Base-by-base conservation (phyloP, 306 rosid genomes). In the Fagus sylvatica region DNA sequence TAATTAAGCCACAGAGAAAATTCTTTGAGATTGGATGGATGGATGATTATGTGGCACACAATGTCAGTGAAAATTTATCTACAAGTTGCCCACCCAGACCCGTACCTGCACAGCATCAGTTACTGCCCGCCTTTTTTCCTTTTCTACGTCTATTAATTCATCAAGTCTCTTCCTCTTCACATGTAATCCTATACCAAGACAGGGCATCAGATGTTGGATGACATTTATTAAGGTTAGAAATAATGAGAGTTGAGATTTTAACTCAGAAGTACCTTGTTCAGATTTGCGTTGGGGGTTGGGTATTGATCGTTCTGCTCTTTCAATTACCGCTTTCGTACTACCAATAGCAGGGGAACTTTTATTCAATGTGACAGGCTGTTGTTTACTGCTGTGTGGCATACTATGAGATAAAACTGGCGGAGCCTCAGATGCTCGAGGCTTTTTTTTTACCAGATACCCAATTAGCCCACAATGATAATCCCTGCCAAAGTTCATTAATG, bases 391-490 rank as follows among this genome's bases (percentile, higher is more conserved):
- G 33, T 42, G 78, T 53, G 89, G 74, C 5, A 39, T 69, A 10
- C 13, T 3, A 56, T 37, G 65, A 62, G 85, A 62, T 75, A 76
- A 55, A 55, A 73, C 69, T n/a, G 16, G 60, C 10, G 75, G 67
- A 53, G 70, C 3, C 51, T 66, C 30, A 75, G 76, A 60, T 41
- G 55, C 42, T 48, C 42, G 83, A 68, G 15, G 69, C 74, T 79
- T 85, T 79, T 5, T 83, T 76, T 78, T 79, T 28, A 41, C 80
- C 78, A 74, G 86, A 88, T 95, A 93, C 72, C 98, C 99, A 73
- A 93, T 53, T 32, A 89, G 81, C 61, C 46, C 84, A 80, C 97
- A 93, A 80, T 91, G 90, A 37, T 32, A 61, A 85, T 95, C 93
- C 97, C 99, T 95, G 86, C 66, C 83, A 43, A 84, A 83, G 28